Conservation (phyloP, 2,329 filamentous ascomycete genomes). For the Talaromyces sp. region DNA sequence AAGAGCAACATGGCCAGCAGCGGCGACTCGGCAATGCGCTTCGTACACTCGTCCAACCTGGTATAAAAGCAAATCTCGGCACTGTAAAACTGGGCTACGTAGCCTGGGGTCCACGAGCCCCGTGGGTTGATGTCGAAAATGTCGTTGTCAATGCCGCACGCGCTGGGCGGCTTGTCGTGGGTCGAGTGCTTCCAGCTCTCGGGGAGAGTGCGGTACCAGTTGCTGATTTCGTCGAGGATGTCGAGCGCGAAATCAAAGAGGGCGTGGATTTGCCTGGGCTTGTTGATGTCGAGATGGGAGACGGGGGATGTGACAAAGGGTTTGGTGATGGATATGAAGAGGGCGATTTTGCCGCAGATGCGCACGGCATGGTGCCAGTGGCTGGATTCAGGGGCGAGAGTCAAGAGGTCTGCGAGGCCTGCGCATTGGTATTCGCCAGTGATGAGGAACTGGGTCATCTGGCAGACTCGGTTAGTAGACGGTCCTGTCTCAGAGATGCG, state of each 20-base stretch:
- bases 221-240: not conserved
- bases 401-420: not conserved
- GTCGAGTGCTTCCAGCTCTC: not conserved
- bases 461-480: too few relatives aligned
- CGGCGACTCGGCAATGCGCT: not conserved
- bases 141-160: not conserved
- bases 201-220: slow-evolving; percentile 1
- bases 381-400: not conserved
- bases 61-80: slow-evolving; percentile 3
- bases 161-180: not conserved
- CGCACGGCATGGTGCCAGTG: slow-evolving; percentile 1
- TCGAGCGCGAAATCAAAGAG: not conserved
- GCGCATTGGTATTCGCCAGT: slow-evolving; percentile 2
- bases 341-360: not conserved
- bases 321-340: not conserved
- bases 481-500: not conserved
- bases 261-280: not conserved
- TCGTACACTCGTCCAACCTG: not conserved
- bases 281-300: not conserved
- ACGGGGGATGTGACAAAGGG: not conserved
- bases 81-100: not conserved
- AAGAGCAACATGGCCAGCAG: not conserved
- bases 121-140: not conserved
- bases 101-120: not conserved
- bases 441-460: not conserved